A percentile compares a stretch with the other conserved stretches of the same genome.
phyloP scores from a whole-genome alignment of 352 stramenopile species.

The Globisporangium lucens region DNA sequence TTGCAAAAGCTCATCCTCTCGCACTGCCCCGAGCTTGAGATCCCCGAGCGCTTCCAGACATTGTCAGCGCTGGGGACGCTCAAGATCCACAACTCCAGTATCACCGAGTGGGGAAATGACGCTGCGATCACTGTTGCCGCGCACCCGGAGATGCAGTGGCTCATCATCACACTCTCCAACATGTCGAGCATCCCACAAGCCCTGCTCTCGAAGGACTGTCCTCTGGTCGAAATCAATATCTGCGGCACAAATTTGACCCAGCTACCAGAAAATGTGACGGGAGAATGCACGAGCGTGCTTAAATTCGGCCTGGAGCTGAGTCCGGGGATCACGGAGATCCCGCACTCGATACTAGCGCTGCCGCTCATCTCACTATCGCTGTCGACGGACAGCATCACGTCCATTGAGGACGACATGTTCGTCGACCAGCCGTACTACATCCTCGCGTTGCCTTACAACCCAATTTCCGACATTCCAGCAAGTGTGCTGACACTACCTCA shows the following conservation, averaged over 20 bases:
- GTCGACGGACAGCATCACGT: too few relatives aligned
- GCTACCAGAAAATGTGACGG: constrained; percentile 1
- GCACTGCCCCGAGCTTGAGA: constrained; percentile 3
- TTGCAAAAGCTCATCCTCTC: constrained; percentile 8
- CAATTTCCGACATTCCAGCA: too few relatives aligned
- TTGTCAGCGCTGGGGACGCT: constrained; percentile 5
- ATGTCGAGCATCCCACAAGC: constrained; percentile 11
- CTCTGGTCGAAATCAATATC: constrained; percentile 7
- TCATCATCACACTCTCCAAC: constrained; percentile 7
- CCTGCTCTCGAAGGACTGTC: neutral
- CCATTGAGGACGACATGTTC: too few relatives aligned
- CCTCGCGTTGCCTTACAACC: too few relatives aligned
- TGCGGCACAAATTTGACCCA: constrained; percentile 13
- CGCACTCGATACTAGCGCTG: neutral
- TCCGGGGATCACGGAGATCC: constrained; percentile 1
- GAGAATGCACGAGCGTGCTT: neutral
- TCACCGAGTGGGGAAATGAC: constrained; percentile 8
- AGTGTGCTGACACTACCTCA: too few relatives aligned
- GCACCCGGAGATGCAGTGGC: constrained; percentile 1
- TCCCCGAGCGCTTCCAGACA: constrained; percentile 3
- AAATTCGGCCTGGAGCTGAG: constrained; percentile 8
- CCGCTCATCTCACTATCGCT: too few relatives aligned
- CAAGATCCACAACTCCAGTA: constrained; percentile 13
- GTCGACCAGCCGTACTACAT: too few relatives aligned
- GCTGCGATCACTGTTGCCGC: constrained; percentile 1